Percentiles rank a stretch among this genome's conserved stretches.
Conservation (phyloP, 805 yeast species). For the Yarrowia sp. region DNA sequence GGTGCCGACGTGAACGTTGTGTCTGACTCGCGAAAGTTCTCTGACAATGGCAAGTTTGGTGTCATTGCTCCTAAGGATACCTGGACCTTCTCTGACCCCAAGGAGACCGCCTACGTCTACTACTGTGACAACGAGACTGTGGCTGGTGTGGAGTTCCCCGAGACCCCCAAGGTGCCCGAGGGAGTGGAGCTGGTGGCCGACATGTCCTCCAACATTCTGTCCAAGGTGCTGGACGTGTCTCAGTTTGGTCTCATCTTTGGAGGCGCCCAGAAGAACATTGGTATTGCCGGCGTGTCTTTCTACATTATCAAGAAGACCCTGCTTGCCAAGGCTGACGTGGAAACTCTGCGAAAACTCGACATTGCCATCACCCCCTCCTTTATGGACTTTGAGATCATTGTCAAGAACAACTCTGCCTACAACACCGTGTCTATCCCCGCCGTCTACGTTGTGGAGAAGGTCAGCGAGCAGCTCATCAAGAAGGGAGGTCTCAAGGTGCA, state of each 20-base stretch:
- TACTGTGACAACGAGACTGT: slow-evolving; percentile 97
- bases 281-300: slow-evolving; percentile 91
- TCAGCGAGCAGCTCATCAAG: slow-evolving; percentile 56
- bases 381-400: slow-evolving; percentile 79
- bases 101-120: slow-evolving; percentile 79
- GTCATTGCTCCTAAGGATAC: slow-evolving; percentile 60
- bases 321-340: slow-evolving; percentile 60
- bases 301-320: slow-evolving; percentile 83
- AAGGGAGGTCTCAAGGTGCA: slow-evolving; percentile 73
- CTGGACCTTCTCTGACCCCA: slow-evolving; percentile 57
- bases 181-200: slow-evolving; percentile 86
- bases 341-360: slow-evolving; percentile 49
- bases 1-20: slow-evolving; percentile 70
- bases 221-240: slow-evolving; percentile 73
- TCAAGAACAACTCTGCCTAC: slow-evolving; percentile 85
- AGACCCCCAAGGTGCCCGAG: slow-evolving; percentile 52
- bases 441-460: slow-evolving; percentile 78
- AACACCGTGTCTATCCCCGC: slow-evolving; percentile 95
- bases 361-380: slow-evolving; percentile 89
- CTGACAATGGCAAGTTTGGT: slow-evolving; percentile 54
- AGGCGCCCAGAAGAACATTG: slow-evolving; percentile 98
- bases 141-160: slow-evolving; percentile 83
- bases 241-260: slow-evolving; percentile 90
- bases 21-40: slow-evolving; percentile 51
- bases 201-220: slow-evolving; percentile 88